Conservation (phyloP, 106 monocot genomes). For the Phalaenopsis aphrodite region DNA sequence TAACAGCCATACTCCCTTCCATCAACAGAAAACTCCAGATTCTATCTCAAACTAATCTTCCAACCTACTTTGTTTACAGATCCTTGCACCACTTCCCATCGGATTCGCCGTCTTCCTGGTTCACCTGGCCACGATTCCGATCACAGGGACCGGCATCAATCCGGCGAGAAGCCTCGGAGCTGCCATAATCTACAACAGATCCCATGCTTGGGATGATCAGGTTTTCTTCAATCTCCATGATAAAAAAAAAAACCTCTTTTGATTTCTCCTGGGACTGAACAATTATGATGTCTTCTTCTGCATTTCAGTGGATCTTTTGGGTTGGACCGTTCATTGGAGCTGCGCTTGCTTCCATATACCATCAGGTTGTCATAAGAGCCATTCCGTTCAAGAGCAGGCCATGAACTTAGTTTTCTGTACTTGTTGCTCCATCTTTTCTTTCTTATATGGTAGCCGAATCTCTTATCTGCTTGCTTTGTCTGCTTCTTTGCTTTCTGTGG, state of each 20-base stretch:
- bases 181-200: slow-evolving; percentile 9
- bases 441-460: neutral
- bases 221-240: neutral
- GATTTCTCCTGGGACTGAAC: neutral
- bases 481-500: neutral
- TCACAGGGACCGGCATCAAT: slow-evolving; percentile 9
- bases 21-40: neutral
- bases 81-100: slow-evolving; percentile 7
- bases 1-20: neutral
- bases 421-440: neutral
- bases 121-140: slow-evolving; percentile 11
- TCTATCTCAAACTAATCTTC: neutral
- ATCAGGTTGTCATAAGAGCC: slow-evolving; percentile 21
- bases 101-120: slow-evolving; percentile 11
- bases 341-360: slow-evolving; percentile 20
- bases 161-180: slow-evolving; percentile 6
- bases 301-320: slow-evolving; percentile 31
- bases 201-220: slow-evolving; percentile 13
- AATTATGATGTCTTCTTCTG: neutral
- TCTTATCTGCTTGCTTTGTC: neutral
- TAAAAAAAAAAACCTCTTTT: neutral
- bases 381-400: slow-evolving; percentile 28
- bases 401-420: neutral
- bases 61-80: neutral
- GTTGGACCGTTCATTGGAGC: slow-evolving; percentile 33